Base-by-base conservation (phyloP, 2,329 filamentous ascomycete species). In the Grosmannia clavigera region DNA sequence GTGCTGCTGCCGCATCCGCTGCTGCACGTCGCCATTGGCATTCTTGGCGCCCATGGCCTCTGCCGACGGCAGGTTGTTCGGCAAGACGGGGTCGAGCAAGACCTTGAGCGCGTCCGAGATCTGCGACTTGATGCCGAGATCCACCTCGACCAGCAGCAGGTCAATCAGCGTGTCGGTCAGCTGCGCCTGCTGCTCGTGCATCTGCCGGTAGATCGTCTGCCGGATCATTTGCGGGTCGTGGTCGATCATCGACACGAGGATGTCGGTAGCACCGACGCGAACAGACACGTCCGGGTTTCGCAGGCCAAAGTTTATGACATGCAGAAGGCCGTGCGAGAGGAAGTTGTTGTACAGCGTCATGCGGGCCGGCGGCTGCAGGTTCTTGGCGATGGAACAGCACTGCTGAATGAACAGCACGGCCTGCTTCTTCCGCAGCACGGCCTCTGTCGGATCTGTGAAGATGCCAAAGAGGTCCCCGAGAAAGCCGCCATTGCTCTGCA, bases 341-440 rank as follows among this genome's bases (percentile, higher is more conserved):
- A 97, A 95, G 70, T 95, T 95, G 68, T 87, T 86, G 73, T 95
- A 96, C 19, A 99, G 77, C 27, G 84, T 85, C 63, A 89, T 86
- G 62, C 94, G 83, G 9, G 85, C 85, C 31, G 87, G 87, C 2
- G 88, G 87, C 70, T 97, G 94, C 22, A 99, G 79, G 68, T 91
- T 96, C 76, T 99, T 99, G 1, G 91, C 90, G 67, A 97, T 94
- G 3, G 86, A 83, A 66, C 91, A 95, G 74, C 92, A 97, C 71
- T 97, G 92, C 71, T 97, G 92, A 62, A 99, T 94, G 72, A 99
- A 97, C 46, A 95, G 80, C 12, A 99, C 92, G 0, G 90, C 94
- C 67, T 97, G 90, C 72, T 96, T 96, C 73, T 94, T 95, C 62
- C 88, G 84, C 68, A 83, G 84, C 58, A 81, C 76, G 57, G 88